These are phyloP conservation scores for Torulaspora gathmanii DNA, from an alignment of 805 yeast genomes.

Conservation along the genomic window DNA sequence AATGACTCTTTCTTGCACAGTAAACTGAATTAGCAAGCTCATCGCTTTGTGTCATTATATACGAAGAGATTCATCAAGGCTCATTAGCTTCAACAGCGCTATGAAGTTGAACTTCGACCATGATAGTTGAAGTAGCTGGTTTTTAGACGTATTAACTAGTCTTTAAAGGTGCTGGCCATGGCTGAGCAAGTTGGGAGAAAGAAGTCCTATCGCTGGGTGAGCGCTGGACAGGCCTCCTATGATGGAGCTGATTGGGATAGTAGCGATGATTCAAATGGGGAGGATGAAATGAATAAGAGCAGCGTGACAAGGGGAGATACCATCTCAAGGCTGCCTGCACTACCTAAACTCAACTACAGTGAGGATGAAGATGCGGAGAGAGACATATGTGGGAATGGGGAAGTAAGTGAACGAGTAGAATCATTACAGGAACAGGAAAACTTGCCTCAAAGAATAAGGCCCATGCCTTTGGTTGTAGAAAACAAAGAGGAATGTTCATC, in stretches of 20 bases:
- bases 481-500: background rate
- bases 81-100: background rate
- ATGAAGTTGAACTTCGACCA: no score
- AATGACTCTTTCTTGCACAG: background rate
- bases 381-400: no score
- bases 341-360: slow-evolving; percentile 27
- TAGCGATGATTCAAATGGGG: slow-evolving; percentile 18
- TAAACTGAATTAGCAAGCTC: background rate
- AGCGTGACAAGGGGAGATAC: slow-evolving; percentile 4
- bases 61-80: background rate
- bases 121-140: background rate
- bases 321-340: slow-evolving; percentile 20
- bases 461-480: slow-evolving; percentile 7
- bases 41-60: background rate
- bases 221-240: slow-evolving; percentile 39
- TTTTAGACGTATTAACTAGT: background rate
- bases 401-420: background rate
- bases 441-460: slow-evolving; percentile 1
- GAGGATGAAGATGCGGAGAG: slow-evolving; percentile 5
- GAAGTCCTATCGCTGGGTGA: slow-evolving; percentile 41
- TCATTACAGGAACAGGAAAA: background rate
- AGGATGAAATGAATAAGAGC: background rate
- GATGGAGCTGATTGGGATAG: slow-evolving; percentile 43
- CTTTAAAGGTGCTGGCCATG: slow-evolving; percentile 3
- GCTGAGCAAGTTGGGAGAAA: slow-evolving; percentile 35